Evolutionary conservation across 768 basidiomycete species (phyloP).

Genomic region (Tulasnella sp.): DNA sequence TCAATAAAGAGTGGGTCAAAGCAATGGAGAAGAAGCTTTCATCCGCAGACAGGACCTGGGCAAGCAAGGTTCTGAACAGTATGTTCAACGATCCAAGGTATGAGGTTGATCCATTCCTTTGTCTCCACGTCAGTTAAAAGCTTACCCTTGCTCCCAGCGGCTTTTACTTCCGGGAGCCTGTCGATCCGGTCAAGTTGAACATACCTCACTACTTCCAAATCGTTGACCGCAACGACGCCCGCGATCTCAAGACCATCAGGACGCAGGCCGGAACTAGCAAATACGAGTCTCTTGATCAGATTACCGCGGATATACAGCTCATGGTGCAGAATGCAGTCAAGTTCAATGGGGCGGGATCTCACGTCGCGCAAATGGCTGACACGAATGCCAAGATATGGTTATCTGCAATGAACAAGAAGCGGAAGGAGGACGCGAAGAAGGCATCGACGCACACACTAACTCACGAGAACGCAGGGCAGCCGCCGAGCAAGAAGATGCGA

Average conservation of each 20-base stretch:
- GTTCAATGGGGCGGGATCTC: conserved; percentile 77
- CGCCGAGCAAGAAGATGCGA: conserved; percentile 7
- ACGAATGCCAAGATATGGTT: conserved; percentile 31
- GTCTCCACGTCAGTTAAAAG: conserved; percentile 16
- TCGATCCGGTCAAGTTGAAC: conserved; percentile 72
- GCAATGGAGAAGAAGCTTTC: conserved; percentile 58
- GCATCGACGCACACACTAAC: neutral
- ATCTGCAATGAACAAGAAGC: conserved; percentile 47
- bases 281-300: conserved; percentile 63
- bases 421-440: conserved; percentile 43
- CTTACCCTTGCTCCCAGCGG: conserved; percentile 17
- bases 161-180: conserved; percentile 63
- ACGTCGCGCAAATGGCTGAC: conserved; percentile 57
- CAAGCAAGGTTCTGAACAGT: conserved; percentile 57
- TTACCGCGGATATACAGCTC: conserved; percentile 75
- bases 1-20: conserved; percentile 82
- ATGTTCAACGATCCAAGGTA: conserved; percentile 58
- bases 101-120: neutral
- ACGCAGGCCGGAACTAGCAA: conserved; percentile 71
- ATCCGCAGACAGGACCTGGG: conserved; percentile 65
- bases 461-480: neutral
- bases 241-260: conserved; percentile 75
- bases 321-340: conserved; percentile 82
- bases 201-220: conserved; percentile 85
- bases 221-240: conserved; percentile 73